Percentiles rank a stretch among this genome's conserved stretches.
Evolutionary conservation across 1,139 yeast genomes (phyloP).

Genomic region (Blastobotrys arbuscula): DNA sequence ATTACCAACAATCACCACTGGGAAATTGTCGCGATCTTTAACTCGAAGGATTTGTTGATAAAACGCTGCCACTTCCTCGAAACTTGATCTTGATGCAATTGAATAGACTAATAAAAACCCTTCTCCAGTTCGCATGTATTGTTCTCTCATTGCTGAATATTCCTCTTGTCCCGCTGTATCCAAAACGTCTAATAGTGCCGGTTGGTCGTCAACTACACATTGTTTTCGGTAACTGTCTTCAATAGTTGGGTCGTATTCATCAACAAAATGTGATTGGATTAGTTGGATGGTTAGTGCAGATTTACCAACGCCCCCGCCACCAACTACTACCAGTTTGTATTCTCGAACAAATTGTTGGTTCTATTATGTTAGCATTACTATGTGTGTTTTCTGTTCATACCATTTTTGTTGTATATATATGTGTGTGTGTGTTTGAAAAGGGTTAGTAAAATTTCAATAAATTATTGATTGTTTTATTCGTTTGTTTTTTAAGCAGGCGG

Average conservation of each 20-base stretch:
- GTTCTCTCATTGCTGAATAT: conserved; percentile 94
- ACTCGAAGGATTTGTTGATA: conserved; percentile 87
- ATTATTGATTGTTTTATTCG: neutral
- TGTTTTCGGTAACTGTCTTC: conserved; percentile 95
- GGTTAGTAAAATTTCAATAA: no score
- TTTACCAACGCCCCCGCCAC: conserved; percentile 99
- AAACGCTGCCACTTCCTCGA: conserved; percentile 74
- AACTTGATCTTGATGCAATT: conserved; percentile 79
- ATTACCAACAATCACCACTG: conserved; percentile 38
- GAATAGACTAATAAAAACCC: conserved; percentile 86
- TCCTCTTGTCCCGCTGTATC: conserved; percentile 99
- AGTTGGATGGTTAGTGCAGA: conserved; percentile 84
- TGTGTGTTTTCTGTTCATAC: neutral
- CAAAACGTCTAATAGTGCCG: conserved; percentile 85
- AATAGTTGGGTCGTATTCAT: conserved; percentile 96
- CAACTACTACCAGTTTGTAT: conserved; percentile 88
- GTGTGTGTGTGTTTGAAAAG: no score
- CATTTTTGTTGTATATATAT: no score
- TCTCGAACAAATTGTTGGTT: conserved; percentile 30
- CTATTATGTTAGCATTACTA: neutral
- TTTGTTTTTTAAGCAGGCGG: neutral
- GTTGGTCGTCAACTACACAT: conserved; percentile 85
- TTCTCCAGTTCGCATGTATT: conserved; percentile 86
- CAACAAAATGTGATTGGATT: conserved; percentile 66
- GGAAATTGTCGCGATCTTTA: conserved; percentile 48